Percentiles rank a stretch among this genome's conserved stretches.
phyloP scores from a whole-genome alignment of 108 stramenopile genomes.

The Pelagomonas calceolata region DNA sequence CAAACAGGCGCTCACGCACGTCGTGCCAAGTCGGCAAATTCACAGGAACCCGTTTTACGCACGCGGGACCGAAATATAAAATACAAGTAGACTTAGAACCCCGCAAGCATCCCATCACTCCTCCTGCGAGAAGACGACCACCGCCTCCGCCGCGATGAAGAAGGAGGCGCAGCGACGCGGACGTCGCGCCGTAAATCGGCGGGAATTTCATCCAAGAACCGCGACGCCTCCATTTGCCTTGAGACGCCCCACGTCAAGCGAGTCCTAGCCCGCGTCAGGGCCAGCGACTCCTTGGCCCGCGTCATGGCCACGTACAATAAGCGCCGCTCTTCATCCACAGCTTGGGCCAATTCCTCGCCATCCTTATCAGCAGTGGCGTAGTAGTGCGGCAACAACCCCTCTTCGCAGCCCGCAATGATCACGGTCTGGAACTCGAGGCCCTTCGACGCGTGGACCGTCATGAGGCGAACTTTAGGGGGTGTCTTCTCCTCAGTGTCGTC shows the following conservation, averaged over 20 bases:
- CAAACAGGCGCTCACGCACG: no score
- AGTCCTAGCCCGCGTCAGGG: slow-evolving; percentile 32
- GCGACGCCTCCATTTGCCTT: neutral
- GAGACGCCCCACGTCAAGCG: neutral
- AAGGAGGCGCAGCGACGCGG: no score
- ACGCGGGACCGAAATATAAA: no score
- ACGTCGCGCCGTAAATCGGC: neutral
- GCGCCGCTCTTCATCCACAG: slow-evolving; percentile 66
- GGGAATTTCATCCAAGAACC: neutral
- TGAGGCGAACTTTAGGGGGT: slow-evolving; percentile 53
- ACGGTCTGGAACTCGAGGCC: slow-evolving; percentile 84
- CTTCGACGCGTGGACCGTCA: slow-evolving; percentile 81
- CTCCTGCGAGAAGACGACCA: no score
- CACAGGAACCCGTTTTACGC: no score
- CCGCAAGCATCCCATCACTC: no score
- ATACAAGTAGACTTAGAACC: no score
- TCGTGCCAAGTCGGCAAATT: no score
- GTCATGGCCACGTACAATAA: slow-evolving; percentile 88
- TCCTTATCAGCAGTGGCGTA: neutral
- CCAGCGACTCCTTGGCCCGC: slow-evolving; percentile 65
- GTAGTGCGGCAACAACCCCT: neutral
- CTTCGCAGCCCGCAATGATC: slow-evolving; percentile 19
- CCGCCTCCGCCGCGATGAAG: no score
- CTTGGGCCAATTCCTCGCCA: neutral
- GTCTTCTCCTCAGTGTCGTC: neutral